Percentiles rank a stretch among this genome's conserved stretches.
phyloP scores from a whole-genome alignment of 2,329 filamentous ascomycete species.

The Bipolaris victoriae region DNA sequence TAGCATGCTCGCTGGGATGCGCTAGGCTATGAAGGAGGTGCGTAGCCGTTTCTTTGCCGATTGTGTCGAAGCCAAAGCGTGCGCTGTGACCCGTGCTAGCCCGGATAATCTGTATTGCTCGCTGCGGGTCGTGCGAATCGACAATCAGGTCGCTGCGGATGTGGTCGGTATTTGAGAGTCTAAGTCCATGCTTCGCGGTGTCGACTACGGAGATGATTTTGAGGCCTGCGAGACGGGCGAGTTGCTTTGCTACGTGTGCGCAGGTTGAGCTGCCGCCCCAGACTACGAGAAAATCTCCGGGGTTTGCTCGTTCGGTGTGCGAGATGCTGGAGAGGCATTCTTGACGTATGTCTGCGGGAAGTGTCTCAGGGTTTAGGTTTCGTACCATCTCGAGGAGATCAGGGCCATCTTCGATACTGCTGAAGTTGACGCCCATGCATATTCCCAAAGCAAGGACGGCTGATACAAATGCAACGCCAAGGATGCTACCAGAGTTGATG shows the following conservation, averaged over 20 bases:
- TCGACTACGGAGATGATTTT: conserved; percentile 71
- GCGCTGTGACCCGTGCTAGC: conserved; percentile 63
- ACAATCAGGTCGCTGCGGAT: conserved; percentile 68
- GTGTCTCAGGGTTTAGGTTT: conserved; percentile 51
- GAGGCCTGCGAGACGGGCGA: conserved; percentile 70
- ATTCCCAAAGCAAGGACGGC: conserved; percentile 70
- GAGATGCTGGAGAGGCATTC: conserved; percentile 67
- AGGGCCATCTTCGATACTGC: conserved; percentile 59
- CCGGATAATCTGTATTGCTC: conserved; percentile 70
- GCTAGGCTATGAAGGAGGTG: conserved; percentile 62
- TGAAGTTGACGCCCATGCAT: conserved; percentile 72
- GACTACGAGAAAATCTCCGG: conserved; percentile 73
- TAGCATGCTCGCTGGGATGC: conserved; percentile 19
- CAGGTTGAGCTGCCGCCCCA: conserved; percentile 78
- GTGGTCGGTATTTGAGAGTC: conserved; percentile 45
- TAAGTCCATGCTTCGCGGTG: conserved; percentile 66
- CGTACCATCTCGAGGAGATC: conserved; percentile 63
- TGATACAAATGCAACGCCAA: conserved; percentile 75
- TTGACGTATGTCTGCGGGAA: conserved; percentile 66
- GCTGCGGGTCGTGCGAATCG: conserved; percentile 68
- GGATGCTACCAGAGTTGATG: conserved; percentile 63
- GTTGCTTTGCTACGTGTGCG: conserved; percentile 69
- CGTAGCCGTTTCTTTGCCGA: conserved; percentile 67
- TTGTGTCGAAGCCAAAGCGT: conserved; percentile 72
- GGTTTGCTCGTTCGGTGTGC: conserved; percentile 59